These are phyloP conservation scores for Chytridiales sp. DNA, from an alignment of 371 early-diverging fungal species.

Conservation along the genomic window DNA sequence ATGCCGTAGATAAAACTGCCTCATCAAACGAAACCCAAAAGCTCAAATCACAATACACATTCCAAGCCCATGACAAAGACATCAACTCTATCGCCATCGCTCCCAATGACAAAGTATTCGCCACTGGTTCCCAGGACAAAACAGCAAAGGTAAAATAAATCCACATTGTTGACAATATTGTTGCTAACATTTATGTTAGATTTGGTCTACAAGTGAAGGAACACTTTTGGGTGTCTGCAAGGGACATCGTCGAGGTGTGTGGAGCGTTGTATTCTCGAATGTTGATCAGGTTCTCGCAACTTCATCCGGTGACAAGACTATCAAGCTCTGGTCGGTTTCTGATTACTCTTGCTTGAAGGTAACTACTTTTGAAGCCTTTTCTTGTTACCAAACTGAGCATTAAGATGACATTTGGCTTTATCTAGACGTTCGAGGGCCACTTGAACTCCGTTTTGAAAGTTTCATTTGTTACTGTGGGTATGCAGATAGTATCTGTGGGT, in stretches of 20 bases:
- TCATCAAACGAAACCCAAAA: slow-evolving; percentile 31
- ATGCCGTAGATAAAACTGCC: background rate
- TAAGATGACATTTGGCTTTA: background rate
- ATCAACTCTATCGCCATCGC: slow-evolving; percentile 92
- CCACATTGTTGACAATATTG: background rate
- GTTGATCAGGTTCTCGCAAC: slow-evolving; percentile 90
- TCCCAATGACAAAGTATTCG: slow-evolving; percentile 90
- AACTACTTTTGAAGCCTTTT: background rate
- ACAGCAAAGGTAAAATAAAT: slow-evolving; percentile 72
- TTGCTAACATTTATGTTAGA: slow-evolving; percentile 3
- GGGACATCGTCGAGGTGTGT: slow-evolving; percentile 95
- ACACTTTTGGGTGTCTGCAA: slow-evolving; percentile 76
- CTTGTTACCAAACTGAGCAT: too few relatives aligned
- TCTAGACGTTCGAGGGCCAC: slow-evolving; percentile 92
- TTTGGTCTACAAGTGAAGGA: slow-evolving; percentile 87
- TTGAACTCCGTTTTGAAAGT: slow-evolving; percentile 88
- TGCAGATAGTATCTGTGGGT: slow-evolving; percentile 82
- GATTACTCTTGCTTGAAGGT: slow-evolving; percentile 85
- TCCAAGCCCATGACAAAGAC: slow-evolving; percentile 97
- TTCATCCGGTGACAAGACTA: slow-evolving; percentile 89
- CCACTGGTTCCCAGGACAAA: slow-evolving; percentile 97
- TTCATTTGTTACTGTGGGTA: slow-evolving; percentile 80
- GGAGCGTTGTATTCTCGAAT: slow-evolving; percentile 88
- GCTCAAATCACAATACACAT: slow-evolving; percentile 74
- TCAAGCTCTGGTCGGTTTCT: slow-evolving; percentile 88